phyloP scores from a whole-genome alignment of 2,329 filamentous ascomycete genomes.

The Fusarium sp. region DNA sequence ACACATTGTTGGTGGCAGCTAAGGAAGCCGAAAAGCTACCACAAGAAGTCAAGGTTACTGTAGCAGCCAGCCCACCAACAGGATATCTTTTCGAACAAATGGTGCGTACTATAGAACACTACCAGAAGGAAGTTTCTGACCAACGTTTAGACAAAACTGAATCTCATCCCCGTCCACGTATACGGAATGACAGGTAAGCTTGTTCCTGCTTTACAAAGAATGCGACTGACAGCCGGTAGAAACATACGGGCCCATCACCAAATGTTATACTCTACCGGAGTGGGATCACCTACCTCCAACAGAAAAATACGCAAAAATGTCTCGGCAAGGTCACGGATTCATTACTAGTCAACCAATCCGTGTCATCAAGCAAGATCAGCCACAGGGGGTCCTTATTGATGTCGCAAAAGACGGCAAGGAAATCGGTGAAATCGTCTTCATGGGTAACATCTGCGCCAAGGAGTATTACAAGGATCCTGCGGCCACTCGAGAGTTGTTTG shows the following conservation, averaged over 20 bases:
- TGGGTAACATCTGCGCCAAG: conserved; percentile 90
- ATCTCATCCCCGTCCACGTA: conserved; percentile 90
- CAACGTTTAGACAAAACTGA: conserved; percentile 64
- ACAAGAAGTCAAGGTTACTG: conserved; percentile 83
- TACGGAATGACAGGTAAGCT: conserved; percentile 75
- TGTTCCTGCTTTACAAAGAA: not conserved
- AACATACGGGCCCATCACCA: conserved; percentile 96
- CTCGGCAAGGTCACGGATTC: conserved; percentile 92
- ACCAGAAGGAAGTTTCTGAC: conserved; percentile 1
- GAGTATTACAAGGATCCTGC: conserved; percentile 92
- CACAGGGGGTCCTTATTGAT: conserved; percentile 65
- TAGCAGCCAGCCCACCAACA: conserved; percentile 91
- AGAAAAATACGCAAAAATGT: conserved; percentile 90
- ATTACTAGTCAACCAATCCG: conserved; percentile 83
- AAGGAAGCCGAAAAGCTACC: conserved; percentile 78
- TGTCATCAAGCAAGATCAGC: conserved; percentile 82
- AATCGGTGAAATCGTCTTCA: conserved; percentile 76
- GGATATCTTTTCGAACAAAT: conserved; percentile 94
- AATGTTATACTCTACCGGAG: conserved; percentile 85
- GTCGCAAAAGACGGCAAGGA: conserved; percentile 62
- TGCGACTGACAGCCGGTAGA: conserved; percentile 55
- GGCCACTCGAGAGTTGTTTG: conserved; percentile 87
- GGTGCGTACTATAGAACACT: conserved; percentile 58
- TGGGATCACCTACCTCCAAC: conserved; percentile 81
- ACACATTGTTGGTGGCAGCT: conserved; percentile 87